Conservation (phyloP, 345 rosid genomes). For the Rhizophora apiculata region DNA sequence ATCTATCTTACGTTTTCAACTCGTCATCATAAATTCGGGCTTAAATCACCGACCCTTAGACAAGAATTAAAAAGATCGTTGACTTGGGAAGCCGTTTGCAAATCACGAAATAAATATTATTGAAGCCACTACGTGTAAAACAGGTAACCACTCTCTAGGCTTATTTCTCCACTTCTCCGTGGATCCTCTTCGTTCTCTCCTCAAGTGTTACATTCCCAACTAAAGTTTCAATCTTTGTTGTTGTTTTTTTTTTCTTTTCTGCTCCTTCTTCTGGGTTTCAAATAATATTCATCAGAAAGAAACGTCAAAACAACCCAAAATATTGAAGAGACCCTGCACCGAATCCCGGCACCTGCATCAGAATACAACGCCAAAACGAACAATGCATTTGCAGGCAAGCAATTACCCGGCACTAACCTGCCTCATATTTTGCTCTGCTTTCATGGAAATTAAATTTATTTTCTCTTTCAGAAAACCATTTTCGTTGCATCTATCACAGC, state of each 20-base stretch:
- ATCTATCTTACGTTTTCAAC: not conserved
- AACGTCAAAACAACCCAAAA: constrained; percentile 1
- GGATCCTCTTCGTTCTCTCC: too few relatives aligned
- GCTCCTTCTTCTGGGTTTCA: not conserved
- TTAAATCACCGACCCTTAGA: too few relatives aligned
- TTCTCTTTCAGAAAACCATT: constrained; percentile 33
- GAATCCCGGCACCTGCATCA: not conserved
- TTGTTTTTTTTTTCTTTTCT: not conserved
- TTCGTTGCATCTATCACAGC: constrained; percentile 27
- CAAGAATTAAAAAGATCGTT: too few relatives aligned
- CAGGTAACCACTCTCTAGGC: too few relatives aligned
- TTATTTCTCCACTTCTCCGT: not conserved
- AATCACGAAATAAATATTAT: too few relatives aligned
- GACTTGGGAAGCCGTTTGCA: too few relatives aligned
- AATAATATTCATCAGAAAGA: not conserved
- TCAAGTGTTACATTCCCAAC: not conserved
- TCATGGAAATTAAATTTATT: constrained; percentile 8
- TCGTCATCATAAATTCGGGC: not conserved
- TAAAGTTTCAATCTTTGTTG: not conserved
- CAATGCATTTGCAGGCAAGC: constrained; percentile 19
- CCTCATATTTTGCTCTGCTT: not conserved
- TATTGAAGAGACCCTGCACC: not conserved
- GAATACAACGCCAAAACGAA: not conserved
- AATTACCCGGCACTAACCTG: not conserved
- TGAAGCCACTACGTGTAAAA: too few relatives aligned